Conservation (phyloP, 257 asterid species). For the Penstemon newberryi region DNA sequence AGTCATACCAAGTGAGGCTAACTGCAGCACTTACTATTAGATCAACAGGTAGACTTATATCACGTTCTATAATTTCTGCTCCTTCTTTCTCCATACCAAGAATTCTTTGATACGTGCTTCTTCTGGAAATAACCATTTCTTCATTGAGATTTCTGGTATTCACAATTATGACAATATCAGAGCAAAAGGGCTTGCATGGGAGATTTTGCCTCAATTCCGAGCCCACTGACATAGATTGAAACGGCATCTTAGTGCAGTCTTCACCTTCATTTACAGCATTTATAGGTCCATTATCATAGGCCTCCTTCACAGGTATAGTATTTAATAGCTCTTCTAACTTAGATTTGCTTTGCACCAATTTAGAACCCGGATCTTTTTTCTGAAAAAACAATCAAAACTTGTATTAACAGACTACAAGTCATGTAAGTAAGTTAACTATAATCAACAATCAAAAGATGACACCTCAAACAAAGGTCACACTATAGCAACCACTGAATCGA, state of each 20-base stretch:
- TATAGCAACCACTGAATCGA: conserved; percentile 5
- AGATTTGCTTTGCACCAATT: conserved; percentile 37
- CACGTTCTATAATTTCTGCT: conserved; percentile 86
- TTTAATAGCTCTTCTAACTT: conserved; percentile 57
- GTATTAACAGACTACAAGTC: conserved; percentile 24
- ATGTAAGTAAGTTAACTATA: conserved; percentile 21
- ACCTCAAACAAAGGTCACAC: conserved; percentile 16
- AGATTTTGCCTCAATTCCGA: conserved; percentile 48
- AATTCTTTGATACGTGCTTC: conserved; percentile 85
- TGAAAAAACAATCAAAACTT: conserved; percentile 34
- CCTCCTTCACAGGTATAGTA: conserved; percentile 52
- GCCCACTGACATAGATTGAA: conserved; percentile 40
- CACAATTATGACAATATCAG: conserved; percentile 60
- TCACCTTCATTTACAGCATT: conserved; percentile 45
- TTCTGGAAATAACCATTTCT: conserved; percentile 90
- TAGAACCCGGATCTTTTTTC: conserved; percentile 46
- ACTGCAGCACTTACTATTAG: conserved; percentile 63
- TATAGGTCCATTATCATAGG: conserved; percentile 33
- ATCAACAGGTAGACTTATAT: conserved; percentile 76
- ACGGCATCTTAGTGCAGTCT: conserved; percentile 44
- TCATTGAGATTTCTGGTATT: conserved; percentile 76
- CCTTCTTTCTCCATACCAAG: conserved; percentile 86
- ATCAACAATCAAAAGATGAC: conserved; percentile 24
- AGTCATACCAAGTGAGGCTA: conserved; percentile 91
- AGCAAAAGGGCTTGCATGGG: conserved; percentile 41